phyloP scores from a whole-genome alignment of 495 filamentous ascomycete species.

The Trichoderma erinaceum region DNA sequence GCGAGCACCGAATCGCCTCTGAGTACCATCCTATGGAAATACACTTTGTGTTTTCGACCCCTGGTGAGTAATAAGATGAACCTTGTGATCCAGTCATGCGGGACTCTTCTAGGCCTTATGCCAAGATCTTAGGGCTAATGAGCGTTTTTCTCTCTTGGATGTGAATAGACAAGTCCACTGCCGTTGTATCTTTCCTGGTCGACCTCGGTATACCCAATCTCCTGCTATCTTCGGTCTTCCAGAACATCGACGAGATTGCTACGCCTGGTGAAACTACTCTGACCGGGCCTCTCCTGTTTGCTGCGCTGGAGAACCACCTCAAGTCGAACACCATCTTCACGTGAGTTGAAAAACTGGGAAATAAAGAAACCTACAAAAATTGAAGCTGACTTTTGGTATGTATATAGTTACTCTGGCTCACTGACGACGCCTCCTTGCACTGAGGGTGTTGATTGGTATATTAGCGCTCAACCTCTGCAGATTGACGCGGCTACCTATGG shows the following conservation, averaged over 20 bases:
- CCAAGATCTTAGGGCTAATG: background rate
- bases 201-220: slow-evolving; percentile 33
- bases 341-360: slow-evolving; percentile 13
- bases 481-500: slow-evolving; percentile 50
- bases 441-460: slow-evolving; percentile 54
- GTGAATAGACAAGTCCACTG: slow-evolving; percentile 32
- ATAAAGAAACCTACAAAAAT: background rate
- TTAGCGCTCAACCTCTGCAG: slow-evolving; percentile 46
- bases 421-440: slow-evolving; percentile 66
- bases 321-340: slow-evolving; percentile 19
- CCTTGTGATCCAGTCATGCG: background rate
- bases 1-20: slow-evolving; percentile 55
- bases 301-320: slow-evolving; percentile 44
- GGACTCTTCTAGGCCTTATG: background rate
- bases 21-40: slow-evolving; percentile 55
- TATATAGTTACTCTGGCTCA: slow-evolving; percentile 47
- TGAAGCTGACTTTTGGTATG: background rate
- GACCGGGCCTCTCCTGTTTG: slow-evolving; percentile 52
- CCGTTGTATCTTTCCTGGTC: slow-evolving; percentile 56
- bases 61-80: slow-evolving; percentile 28
- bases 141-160: background rate
- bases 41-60: slow-evolving; percentile 58
- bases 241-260: slow-evolving; percentile 45
- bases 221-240: slow-evolving; percentile 46
- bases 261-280: slow-evolving; percentile 48